phyloP scores from a whole-genome alignment of 164 flowering plant species.

The Annona cherimola region DNA sequence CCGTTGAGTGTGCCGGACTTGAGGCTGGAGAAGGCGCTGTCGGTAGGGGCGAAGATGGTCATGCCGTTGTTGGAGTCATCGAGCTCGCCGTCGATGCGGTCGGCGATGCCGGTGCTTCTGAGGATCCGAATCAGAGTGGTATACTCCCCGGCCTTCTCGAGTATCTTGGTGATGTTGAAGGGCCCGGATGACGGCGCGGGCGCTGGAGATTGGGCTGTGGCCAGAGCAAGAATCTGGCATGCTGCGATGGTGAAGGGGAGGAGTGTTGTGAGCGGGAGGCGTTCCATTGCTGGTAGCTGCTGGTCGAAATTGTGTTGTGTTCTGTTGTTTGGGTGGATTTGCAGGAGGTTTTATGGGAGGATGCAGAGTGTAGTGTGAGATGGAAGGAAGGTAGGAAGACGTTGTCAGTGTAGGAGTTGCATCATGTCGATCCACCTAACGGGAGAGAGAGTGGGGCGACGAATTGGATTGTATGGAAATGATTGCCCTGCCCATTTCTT shows the following conservation, averaged over 20 bases:
- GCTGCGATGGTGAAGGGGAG: constrained; percentile 1
- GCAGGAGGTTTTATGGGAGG: constrained; percentile 1
- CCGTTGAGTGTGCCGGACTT: constrained; percentile 67
- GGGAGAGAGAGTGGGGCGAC: not conserved
- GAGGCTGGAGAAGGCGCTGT: constrained; percentile 59
- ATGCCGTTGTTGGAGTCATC: constrained; percentile 65
- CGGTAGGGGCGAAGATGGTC: constrained; percentile 74
- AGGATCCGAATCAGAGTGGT: constrained; percentile 32
- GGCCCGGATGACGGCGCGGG: constrained; percentile 32
- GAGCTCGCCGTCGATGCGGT: constrained; percentile 60
- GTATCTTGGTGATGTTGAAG: constrained; percentile 22
- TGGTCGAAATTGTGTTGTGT: not conserved
- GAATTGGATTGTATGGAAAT: not conserved
- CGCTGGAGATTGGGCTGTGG: constrained; percentile 17
- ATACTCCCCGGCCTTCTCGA: constrained; percentile 29
- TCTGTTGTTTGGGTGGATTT: not conserved
- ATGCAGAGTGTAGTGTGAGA: too few relatives aligned
- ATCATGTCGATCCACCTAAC: not conserved
- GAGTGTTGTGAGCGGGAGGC: not conserved
- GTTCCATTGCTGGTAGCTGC: not conserved
- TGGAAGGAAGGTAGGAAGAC: constrained; percentile 6
- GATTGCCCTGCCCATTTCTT: not conserved
- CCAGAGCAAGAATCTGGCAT: not conserved
- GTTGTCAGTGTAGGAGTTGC: constrained; percentile 3
- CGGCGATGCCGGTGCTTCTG: constrained; percentile 32